A percentile compares a stretch with the other conserved stretches of the same genome.
Conservation (phyloP, 345 rosid genomes). For the Tarenaya hassleriana region DNA sequence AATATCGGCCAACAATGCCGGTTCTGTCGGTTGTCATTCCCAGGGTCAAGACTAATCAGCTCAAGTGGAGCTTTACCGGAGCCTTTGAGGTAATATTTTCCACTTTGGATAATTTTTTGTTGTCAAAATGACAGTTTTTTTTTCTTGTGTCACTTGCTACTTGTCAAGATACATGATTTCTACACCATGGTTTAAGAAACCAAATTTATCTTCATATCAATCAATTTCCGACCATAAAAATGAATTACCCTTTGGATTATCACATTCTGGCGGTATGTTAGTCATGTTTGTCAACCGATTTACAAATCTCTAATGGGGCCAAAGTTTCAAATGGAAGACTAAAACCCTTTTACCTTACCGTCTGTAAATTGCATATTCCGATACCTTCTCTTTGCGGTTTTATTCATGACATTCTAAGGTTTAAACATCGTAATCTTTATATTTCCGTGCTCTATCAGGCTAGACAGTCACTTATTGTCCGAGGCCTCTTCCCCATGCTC, state of each 20-base stretch:
- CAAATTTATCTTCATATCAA: background rate
- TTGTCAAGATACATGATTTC: background rate
- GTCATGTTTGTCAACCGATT: background rate
- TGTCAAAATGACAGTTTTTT: too few species aligned
- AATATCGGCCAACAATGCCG: constrained; percentile 98
- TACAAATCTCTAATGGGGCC: background rate
- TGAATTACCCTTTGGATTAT: background rate
- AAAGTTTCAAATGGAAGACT: background rate
- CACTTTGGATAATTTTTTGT: constrained; percentile 1
- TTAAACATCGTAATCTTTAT: constrained; percentile 1
- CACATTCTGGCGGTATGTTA: too few species aligned
- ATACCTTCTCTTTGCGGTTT: background rate
- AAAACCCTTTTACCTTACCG: background rate
- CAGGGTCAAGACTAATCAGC: constrained; percentile 90
- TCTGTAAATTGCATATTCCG: background rate
- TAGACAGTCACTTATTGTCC: constrained; percentile 68
- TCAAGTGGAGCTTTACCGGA: constrained; percentile 95
- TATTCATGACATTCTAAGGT: background rate
- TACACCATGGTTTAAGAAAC: background rate
- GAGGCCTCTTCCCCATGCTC: constrained; percentile 89
- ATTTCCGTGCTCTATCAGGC: constrained; percentile 42
- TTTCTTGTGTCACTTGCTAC: background rate
- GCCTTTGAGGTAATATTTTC: constrained; percentile 72
- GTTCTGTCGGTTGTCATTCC: constrained; percentile 97
- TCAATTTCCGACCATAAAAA: background rate